phyloP scores from a whole-genome alignment of 805 yeast species.

The Ogataea thermomethanolica region DNA sequence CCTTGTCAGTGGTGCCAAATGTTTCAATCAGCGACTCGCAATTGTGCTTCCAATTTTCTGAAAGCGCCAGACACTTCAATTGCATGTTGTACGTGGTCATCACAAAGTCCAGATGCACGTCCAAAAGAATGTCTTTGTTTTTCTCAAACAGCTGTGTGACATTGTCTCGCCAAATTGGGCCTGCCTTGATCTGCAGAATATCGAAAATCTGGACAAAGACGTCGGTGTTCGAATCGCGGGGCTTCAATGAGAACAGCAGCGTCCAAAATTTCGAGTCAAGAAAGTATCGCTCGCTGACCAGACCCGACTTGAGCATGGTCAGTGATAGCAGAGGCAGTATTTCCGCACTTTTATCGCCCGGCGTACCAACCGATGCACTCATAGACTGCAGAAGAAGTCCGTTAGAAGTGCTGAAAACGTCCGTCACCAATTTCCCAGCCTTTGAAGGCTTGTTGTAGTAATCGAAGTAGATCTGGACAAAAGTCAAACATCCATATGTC shows the following conservation, averaged over 20 bases:
- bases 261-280: constrained; percentile 13
- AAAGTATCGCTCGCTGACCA: constrained; percentile 2
- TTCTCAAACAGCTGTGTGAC: constrained; percentile 18
- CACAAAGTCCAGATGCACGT: constrained; percentile 33
- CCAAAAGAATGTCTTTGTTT: constrained; percentile 16
- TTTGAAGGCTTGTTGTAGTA: constrained; percentile 9
- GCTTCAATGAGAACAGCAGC: constrained; percentile 7
- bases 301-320: not conserved
- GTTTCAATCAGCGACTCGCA: constrained; percentile 41
- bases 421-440: constrained; percentile 14
- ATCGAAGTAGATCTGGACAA: constrained; percentile 14
- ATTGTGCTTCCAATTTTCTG: constrained; percentile 50
- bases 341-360: not conserved
- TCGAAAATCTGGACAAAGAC: constrained; percentile 11
- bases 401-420: constrained; percentile 17
- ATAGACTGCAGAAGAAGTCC: constrained; percentile 14
- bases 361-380: not conserved
- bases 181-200: constrained; percentile 14
- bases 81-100: constrained; percentile 46
- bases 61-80: constrained; percentile 51
- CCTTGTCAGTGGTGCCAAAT: constrained; percentile 33
- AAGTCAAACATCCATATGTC: constrained; percentile 21
- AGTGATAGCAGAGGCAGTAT: constrained; percentile 1
- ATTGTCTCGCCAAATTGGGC: constrained; percentile 8
- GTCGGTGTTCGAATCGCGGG: not conserved